A percentile compares a stretch with the other conserved stretches of the same genome.
phyloP scores from a whole-genome alignment of 192 early-diverging fungal genomes.

The Gonapodya prolifera region DNA sequence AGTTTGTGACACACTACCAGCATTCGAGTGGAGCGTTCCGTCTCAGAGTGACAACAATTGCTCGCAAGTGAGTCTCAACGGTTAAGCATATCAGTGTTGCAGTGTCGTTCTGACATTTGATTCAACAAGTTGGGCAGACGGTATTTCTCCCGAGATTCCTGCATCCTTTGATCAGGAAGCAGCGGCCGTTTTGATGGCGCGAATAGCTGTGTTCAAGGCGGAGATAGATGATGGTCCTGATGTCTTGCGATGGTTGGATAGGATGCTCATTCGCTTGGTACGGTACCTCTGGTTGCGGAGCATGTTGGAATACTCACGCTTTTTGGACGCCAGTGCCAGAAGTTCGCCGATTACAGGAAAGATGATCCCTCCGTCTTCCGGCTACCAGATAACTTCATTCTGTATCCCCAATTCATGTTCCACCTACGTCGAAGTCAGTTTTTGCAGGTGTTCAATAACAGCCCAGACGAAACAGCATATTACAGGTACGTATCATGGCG shows the following conservation, averaged over 20 bases:
- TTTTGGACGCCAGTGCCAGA: conserved; percentile 55
- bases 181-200: conserved; percentile 90
- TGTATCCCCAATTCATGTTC: conserved; percentile 99
- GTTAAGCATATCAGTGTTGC: background rate
- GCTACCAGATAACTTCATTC: conserved; percentile 83
- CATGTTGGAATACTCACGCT: background rate
- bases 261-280: conserved; percentile 91
- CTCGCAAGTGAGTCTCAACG: conserved; percentile 54
- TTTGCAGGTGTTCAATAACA: conserved; percentile 97
- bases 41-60: conserved; percentile 88
- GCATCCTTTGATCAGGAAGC: conserved; percentile 97
- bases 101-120: background rate
- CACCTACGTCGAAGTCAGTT: conserved; percentile 93
- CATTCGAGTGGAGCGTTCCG: conserved; percentile 82
- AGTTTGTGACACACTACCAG: conserved; percentile 93
- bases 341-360: conserved; percentile 90
- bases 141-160: conserved; percentile 68
- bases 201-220: conserved; percentile 92
- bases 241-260: conserved; percentile 93
- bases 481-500: conserved; percentile 37
- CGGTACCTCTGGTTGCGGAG: too few species aligned
- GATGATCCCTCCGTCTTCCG: conserved; percentile 90
- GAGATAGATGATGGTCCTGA: conserved; percentile 96
- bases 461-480: conserved; percentile 94
- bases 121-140: conserved; percentile 66